These are phyloP conservation scores for Barnettozyma sp. DNA, from an alignment of 805 yeast genomes.

Conservation along the genomic window DNA sequence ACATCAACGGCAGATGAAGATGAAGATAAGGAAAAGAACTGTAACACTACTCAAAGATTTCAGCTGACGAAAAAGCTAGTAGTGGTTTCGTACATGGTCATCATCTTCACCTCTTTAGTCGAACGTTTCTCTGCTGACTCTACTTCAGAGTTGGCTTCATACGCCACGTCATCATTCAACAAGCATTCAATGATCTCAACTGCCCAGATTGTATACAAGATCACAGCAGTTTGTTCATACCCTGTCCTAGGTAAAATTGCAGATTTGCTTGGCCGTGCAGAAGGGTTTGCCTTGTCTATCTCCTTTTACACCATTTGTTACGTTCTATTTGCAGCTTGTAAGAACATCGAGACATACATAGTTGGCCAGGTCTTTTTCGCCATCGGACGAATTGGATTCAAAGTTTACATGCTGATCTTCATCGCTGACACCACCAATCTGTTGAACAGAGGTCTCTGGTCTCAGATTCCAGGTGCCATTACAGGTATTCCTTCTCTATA, in stretches of 20 bases:
- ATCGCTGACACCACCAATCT: conserved; percentile 34
- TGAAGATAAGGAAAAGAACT: not conserved
- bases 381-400: conserved; percentile 33
- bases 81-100: conserved; percentile 20
- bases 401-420: conserved; percentile 31
- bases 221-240: conserved; percentile 31
- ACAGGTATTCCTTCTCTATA: conserved; percentile 26
- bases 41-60: not conserved
- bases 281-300: conserved; percentile 31
- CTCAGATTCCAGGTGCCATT: conserved; percentile 30
- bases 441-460: conserved; percentile 32
- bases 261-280: conserved; percentile 32
- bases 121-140: conserved; percentile 26
- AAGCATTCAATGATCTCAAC: conserved; percentile 33
- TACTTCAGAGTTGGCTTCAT: conserved; percentile 21
- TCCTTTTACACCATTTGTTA: conserved; percentile 28
- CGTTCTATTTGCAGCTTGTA: conserved; percentile 30
- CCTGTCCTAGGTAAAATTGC: conserved; percentile 34
- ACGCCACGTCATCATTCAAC: conserved; percentile 33
- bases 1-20: not conserved
- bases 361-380: conserved; percentile 32
- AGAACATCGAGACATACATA: conserved; percentile 28
- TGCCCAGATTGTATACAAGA: conserved; percentile 32
- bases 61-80: conserved; percentile 21
- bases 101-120: conserved; percentile 25